These are phyloP conservation scores for Trichomonas vaginalis DNA, from an alignment of 208 protist genomes.

Conservation along the genomic window DNA sequence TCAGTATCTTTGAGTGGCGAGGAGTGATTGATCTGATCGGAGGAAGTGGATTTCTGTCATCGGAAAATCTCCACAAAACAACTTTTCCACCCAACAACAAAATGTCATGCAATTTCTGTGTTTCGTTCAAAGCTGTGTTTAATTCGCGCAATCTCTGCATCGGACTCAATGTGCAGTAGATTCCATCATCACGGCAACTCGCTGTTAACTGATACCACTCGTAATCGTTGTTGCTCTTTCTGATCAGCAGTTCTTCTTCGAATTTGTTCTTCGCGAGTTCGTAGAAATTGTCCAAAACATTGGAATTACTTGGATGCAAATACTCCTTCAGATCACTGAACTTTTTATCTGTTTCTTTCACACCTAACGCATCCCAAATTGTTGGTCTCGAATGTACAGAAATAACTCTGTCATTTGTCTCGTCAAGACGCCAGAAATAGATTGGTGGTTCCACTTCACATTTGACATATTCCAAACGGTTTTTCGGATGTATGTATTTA, in stretches of 20 bases:
- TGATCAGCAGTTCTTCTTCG: neutral
- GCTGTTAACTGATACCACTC: neutral
- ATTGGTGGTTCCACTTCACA: neutral
- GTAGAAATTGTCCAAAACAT: neutral
- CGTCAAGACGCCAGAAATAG: neutral
- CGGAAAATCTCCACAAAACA: neutral
- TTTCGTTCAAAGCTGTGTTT: neutral
- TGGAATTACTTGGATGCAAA: neutral
- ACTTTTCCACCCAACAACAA: neutral
- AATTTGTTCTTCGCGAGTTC: neutral
- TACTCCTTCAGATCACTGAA: neutral
- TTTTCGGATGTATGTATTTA: neutral
- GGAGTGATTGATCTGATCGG: neutral
- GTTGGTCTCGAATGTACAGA: neutral
- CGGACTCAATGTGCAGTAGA: neutral
- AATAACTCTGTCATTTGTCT: neutral
- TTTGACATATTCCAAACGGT: neutral
- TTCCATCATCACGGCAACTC: neutral
- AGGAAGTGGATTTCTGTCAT: neutral
- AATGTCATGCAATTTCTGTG: neutral
- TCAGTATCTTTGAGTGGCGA: neutral
- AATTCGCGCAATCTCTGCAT: neutral
- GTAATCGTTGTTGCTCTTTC: neutral
- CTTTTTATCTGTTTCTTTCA: neutral
- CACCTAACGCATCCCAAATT: neutral